A percentile compares a stretch with the other conserved stretches of the same genome.
These are phyloP conservation scores for Kodamaea alishanica DNA, from an alignment of 1,139 yeast genomes.

Conservation along the genomic window DNA sequence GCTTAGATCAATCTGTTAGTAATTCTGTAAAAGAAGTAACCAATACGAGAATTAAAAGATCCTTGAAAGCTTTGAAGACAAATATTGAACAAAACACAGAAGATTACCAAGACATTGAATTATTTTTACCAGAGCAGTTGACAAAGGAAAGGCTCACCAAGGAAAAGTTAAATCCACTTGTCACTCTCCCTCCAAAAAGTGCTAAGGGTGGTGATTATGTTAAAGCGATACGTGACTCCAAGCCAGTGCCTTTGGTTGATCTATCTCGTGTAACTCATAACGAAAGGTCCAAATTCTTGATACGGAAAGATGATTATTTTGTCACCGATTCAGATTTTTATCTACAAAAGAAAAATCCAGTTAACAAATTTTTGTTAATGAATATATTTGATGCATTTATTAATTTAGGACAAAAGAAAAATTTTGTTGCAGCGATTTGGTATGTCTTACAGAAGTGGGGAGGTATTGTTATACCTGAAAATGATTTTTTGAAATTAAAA, in stretches of 20 bases:
- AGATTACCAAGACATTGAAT: too few relatives aligned
- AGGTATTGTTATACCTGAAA: constrained; percentile 18
- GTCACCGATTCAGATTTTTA: background rate
- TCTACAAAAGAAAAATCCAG: constrained; percentile 12
- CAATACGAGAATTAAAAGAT: constrained; percentile 16
- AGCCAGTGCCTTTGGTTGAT: constrained; percentile 27
- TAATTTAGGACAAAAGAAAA: constrained; percentile 30
- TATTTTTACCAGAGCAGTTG: background rate
- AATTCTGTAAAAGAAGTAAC: constrained; percentile 13
- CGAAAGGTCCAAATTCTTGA: constrained; percentile 17
- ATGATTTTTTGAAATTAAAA: constrained; percentile 5
- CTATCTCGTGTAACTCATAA: constrained; percentile 24
- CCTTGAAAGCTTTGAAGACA: constrained; percentile 2
- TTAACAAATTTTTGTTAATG: constrained; percentile 33
- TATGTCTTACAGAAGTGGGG: constrained; percentile 34
- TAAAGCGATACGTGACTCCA: background rate
- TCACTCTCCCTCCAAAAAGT: constrained; percentile 27
- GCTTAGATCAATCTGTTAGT: constrained; percentile 2
- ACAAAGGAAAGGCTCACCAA: constrained; percentile 3
- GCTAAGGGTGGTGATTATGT: constrained; percentile 1
- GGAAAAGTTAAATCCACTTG: constrained; percentile 26
- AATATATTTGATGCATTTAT: constrained; percentile 31
- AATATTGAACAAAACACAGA: background rate
- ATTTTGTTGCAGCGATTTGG: constrained; percentile 31
- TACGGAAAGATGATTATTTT: constrained; percentile 10